Percentiles rank a stretch among this genome's conserved stretches.
Conservation (phyloP, 345 rosid genomes). For the Gossypium stocksii region DNA sequence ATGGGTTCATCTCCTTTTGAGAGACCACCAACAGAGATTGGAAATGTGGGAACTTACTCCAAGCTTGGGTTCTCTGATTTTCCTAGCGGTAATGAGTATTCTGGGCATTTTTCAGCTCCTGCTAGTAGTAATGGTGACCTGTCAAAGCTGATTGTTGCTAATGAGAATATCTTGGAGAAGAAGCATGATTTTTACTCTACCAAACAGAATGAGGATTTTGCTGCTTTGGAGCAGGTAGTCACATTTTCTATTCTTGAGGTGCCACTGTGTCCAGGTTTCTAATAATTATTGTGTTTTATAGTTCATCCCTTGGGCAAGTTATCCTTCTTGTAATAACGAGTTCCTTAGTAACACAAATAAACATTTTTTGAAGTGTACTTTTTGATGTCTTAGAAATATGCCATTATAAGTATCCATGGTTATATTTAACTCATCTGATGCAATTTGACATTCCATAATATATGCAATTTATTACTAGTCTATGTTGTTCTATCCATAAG, state of each 20-base stretch:
- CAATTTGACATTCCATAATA: background rate
- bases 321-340: background rate
- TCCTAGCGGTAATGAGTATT: constrained; percentile 31
- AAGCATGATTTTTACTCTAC: constrained; percentile 44
- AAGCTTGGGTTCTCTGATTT: constrained; percentile 25
- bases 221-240: constrained; percentile 87
- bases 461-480: background rate
- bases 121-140: constrained; percentile 32
- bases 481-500: background rate
- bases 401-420: background rate
- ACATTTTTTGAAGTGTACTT: background rate
- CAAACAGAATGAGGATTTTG: constrained; percentile 78
- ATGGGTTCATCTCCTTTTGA: constrained; percentile 33
- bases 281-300: background rate
- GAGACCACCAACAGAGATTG: constrained; percentile 31
- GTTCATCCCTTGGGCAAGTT: background rate
- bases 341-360: background rate
- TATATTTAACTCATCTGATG: background rate
- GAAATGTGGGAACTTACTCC: constrained; percentile 31
- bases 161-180: constrained; percentile 29
- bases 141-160: constrained; percentile 12
- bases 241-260: background rate
- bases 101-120: constrained; percentile 29
- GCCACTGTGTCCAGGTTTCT: background rate
- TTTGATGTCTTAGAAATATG: background rate